A percentile compares a stretch with the other conserved stretches of the same genome.
Evolutionary conservation across 2,329 filamentous ascomycete genomes (phyloP).

Genomic region (Fusarium duplospermum): DNA sequence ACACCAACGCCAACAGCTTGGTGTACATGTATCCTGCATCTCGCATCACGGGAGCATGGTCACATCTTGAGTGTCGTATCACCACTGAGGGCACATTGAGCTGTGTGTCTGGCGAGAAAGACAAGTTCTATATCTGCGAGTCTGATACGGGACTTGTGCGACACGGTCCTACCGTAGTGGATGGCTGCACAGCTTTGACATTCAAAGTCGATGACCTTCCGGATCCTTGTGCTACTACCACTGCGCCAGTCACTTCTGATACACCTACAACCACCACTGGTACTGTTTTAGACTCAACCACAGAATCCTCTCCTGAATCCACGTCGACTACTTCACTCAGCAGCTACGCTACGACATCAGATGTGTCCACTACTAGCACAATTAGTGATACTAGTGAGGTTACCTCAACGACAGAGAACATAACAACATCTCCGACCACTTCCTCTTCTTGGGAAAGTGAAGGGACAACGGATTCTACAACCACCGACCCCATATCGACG

Average conservation of each 20-base stretch:
- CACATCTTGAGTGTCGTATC: not conserved
- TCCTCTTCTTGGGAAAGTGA: not conserved
- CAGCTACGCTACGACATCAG: not conserved
- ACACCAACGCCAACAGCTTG: conserved; percentile 9
- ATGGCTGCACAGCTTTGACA: not conserved
- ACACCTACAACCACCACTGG: not conserved
- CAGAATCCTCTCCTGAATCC: not conserved
- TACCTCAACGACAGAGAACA: not conserved
- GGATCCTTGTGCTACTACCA: not conserved
- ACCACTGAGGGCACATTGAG: not conserved
- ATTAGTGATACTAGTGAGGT: not conserved
- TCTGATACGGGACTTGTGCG: not conserved
- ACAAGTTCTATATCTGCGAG: not conserved
- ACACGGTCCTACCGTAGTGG: not conserved
- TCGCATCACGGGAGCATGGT: conserved; percentile 2
- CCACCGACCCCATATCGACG: not conserved
- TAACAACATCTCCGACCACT: not conserved
- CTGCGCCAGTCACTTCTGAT: not conserved
- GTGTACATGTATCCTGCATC: conserved; percentile 2
- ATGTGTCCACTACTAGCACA: not conserved
- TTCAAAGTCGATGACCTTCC: not conserved
- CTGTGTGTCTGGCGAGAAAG: not conserved
- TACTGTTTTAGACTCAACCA: not conserved
- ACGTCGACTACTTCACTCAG: not conserved
- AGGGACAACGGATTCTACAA: not conserved